Evolutionary conservation across 805 yeast genomes (phyloP).

Genomic region (Kregervanrija delftensis): DNA sequence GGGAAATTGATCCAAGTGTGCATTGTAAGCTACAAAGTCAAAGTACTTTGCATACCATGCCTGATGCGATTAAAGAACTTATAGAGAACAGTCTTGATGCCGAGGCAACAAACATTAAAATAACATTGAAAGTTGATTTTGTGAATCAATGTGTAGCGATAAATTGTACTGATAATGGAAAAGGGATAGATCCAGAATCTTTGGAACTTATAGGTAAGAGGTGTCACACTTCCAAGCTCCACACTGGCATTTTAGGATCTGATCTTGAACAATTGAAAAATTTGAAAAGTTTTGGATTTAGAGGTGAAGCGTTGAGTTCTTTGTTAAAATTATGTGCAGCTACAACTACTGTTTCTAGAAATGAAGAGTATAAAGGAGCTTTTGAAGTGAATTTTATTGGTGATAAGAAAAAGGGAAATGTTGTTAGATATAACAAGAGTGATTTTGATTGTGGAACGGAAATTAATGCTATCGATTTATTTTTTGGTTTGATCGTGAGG

Average conservation of each 20-base stretch:
- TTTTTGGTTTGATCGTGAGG: conserved; percentile 39
- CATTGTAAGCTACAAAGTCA: conserved; percentile 19
- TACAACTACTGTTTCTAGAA: conserved; percentile 42
- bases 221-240: conserved; percentile 51
- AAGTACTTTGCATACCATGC: conserved; percentile 27
- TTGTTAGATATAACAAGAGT: neutral
- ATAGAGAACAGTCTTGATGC: conserved; percentile 54
- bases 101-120: conserved; percentile 31
- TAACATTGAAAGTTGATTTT: conserved; percentile 14
- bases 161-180: conserved; percentile 62
- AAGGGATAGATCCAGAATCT: conserved; percentile 51
- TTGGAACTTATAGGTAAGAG: conserved; percentile 39
- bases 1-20: neutral
- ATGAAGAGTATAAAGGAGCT: conserved; percentile 21
- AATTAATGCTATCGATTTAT: conserved; percentile 32
- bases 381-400: conserved; percentile 22
- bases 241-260: neutral
- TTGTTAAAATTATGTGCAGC: conserved; percentile 40
- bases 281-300: conserved; percentile 51
- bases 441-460: conserved; percentile 30
- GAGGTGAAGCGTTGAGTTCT: conserved; percentile 65
- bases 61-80: conserved; percentile 41
- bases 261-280: conserved; percentile 18
- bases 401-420: conserved; percentile 1
- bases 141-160: conserved; percentile 25